Conservation (phyloP, 129 eudicot genomes). For the Pulicaria dysenterica region DNA sequence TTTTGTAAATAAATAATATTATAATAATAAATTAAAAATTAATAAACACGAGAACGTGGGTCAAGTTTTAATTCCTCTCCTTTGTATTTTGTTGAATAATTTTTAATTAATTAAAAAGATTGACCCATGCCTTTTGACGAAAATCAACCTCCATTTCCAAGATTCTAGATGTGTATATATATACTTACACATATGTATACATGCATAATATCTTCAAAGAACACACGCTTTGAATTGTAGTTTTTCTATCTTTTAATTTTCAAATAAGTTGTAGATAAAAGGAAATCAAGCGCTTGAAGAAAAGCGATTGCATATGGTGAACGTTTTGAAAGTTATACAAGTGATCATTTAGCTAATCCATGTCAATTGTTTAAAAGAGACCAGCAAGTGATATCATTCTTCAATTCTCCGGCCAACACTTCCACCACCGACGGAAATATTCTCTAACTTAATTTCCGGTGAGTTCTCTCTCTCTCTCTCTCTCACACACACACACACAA, state of each 20-base stretch:
- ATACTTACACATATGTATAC: not conserved
- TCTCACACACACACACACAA: too few species aligned
- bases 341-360: not conserved
- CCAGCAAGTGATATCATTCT: too few species aligned
- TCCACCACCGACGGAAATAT: slow-evolving; percentile 24
- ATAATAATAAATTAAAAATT: not conserved
- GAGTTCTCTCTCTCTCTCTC: slow-evolving; percentile 18
- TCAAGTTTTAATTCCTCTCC: slow-evolving; percentile 24
- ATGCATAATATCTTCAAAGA: not conserved
- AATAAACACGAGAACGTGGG: slow-evolving; percentile 23
- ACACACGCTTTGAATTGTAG: slow-evolving; percentile 23
- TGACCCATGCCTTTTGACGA: slow-evolving; percentile 32
- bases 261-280: slow-evolving; percentile 8
- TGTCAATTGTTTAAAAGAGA: slow-evolving; percentile 15
- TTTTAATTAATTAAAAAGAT: not conserved
- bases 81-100: slow-evolving; percentile 35
- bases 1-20: too few species aligned
- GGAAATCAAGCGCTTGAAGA: slow-evolving; percentile 9
- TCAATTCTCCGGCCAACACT: slow-evolving; percentile 19
- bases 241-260: not conserved
- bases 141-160: not conserved
- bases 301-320: slow-evolving; percentile 22
- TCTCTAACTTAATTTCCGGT: slow-evolving; percentile 21
- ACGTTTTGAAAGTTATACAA: not conserved
- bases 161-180: slow-evolving; percentile 22